Percentiles rank a stretch among this genome's conserved stretches.
phyloP scores from a whole-genome alignment of 108 stramenopile species.

The Mediolabrus comicus region DNA sequence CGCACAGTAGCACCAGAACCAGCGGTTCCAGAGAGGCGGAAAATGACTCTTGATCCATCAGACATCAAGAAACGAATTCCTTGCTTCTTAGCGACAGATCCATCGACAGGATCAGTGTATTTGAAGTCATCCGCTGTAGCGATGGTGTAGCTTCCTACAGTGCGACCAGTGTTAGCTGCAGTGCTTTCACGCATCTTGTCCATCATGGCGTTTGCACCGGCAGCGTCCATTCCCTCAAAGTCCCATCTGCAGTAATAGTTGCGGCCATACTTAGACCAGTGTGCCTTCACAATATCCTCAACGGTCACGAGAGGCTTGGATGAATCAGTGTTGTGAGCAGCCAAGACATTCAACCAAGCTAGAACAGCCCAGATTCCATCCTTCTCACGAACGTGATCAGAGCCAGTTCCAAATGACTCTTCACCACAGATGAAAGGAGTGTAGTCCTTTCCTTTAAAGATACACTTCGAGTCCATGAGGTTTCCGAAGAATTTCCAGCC shows the following conservation, averaged over 20 bases:
- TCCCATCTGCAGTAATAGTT: slow-evolving; percentile 99
- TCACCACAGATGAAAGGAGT: slow-evolving; percentile 99
- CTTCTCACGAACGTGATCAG: slow-evolving; percentile 99
- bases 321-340: slow-evolving; percentile 77
- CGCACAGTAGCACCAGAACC: slow-evolving; percentile 98
- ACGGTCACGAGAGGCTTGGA: slow-evolving; percentile 89
- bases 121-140: slow-evolving; percentile 94
- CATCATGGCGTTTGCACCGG: slow-evolving; percentile 89
- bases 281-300: slow-evolving; percentile 92
- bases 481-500: slow-evolving; percentile 99
- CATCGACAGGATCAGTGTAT: slow-evolving; percentile 98
- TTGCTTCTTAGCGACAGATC: slow-evolving; percentile 86
- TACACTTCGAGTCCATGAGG: slow-evolving; percentile 97
- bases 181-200: slow-evolving; percentile 86
- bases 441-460: slow-evolving; percentile 90
- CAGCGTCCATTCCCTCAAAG: slow-evolving; percentile 94
- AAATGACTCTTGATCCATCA: slow-evolving; percentile 96
- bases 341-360: slow-evolving; percentile 97
- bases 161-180: slow-evolving; percentile 67
- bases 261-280: slow-evolving; percentile 96
- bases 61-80: slow-evolving; percentile 95
- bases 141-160: slow-evolving; percentile 83
- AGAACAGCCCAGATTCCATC: slow-evolving; percentile 99
- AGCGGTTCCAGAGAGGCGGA: slow-evolving; percentile 98
- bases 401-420: slow-evolving; percentile 99